Evolutionary conservation across 371 early-diverging fungal genomes (phyloP).

Genomic region (Syncephalis plumigaleata): DNA sequence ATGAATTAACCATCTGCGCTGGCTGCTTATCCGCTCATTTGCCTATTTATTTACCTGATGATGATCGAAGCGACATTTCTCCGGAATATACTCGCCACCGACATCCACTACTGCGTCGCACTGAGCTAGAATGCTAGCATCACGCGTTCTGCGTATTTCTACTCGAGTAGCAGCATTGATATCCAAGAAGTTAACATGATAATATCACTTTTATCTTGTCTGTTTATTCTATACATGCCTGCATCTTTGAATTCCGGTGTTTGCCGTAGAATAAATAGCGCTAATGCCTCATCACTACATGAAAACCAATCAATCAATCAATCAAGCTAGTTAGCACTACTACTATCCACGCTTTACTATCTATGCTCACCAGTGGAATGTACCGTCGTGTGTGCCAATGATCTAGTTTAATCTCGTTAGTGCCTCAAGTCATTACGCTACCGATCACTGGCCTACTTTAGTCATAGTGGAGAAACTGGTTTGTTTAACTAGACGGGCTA

Average conservation of each 20-base stretch:
- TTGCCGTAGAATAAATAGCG: slow-evolving; percentile 69
- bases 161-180: slow-evolving; percentile 2
- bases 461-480: too few species aligned
- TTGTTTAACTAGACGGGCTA: too few species aligned
- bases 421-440: too few species aligned
- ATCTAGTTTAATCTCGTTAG: too few species aligned
- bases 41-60: slow-evolving; percentile 50
- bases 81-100: slow-evolving; percentile 86
- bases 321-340: neutral
- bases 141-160: slow-evolving; percentile 74
- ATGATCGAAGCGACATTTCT: slow-evolving; percentile 76
- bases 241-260: slow-evolving; percentile 50
- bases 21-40: neutral
- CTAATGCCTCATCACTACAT: slow-evolving; percentile 85
- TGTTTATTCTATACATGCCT: slow-evolving; percentile 8
- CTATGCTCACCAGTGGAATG: slow-evolving; percentile 52
- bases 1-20: too few species aligned
- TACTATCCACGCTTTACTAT: neutral
- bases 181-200: slow-evolving; percentile 10
- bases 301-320: neutral
- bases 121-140: slow-evolving; percentile 49
- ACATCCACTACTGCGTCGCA: slow-evolving; percentile 96
- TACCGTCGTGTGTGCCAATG: slow-evolving; percentile 78
- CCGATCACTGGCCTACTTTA: too few species aligned
- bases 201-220: neutral